Evolutionary conservation across 129 eudicot genomes (phyloP).

Genomic region (Daucus carota): DH1_v3.0 NC_030383.2:47131501-47132000

Average conservation of each 20-base stretch:
- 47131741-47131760: neutral
- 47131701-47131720: neutral
- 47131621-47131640: neutral
- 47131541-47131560: conserved; percentile 52
- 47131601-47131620: conserved; percentile 11
- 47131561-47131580: conserved; percentile 33
- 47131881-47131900: conserved; percentile 52
- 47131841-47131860: neutral
- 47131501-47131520: conserved; percentile 72
- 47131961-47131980: conserved; percentile 6
- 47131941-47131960: neutral
- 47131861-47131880: conserved; percentile 23
- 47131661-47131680: neutral
- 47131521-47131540: conserved; percentile 62
- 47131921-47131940: conserved; percentile 39
- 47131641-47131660: neutral
- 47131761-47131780: neutral
- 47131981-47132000: conserved; percentile 13
- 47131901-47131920: conserved; percentile 55
- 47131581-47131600: conserved; percentile 15
- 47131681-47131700: conserved; percentile 11
- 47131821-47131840: neutral
- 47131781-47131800: neutral
- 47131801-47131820: neutral
- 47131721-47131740: neutral